A percentile compares a stretch with the other conserved stretches of the same genome.
phyloP scores from a whole-genome alignment of 345 rosid genomes.

The Aquilaria yunnanensis region DNA sequence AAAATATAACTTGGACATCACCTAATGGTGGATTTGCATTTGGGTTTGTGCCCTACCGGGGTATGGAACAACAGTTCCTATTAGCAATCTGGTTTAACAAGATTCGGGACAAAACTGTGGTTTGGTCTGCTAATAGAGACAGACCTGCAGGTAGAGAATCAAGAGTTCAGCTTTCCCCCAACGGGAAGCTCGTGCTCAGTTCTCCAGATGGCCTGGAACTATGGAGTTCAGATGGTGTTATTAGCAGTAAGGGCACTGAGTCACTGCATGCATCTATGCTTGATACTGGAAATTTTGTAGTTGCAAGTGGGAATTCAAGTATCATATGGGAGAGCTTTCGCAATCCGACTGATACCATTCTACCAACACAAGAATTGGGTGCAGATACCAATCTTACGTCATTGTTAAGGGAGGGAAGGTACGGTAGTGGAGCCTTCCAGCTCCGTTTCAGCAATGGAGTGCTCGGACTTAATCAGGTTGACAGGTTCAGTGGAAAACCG shows the following conservation, averaged over 20 bases:
- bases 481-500: conserved; percentile 4
- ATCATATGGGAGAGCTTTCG: conserved; percentile 35
- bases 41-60: conserved; percentile 5
- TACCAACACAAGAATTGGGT: conserved; percentile 28
- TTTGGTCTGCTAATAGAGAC: conserved; percentile 10
- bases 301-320: conserved; percentile 5
- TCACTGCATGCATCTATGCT: conserved; percentile 12
- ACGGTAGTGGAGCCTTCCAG: conserved; percentile 3
- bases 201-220: background rate
- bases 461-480: conserved; percentile 9
- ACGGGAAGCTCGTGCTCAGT: background rate
- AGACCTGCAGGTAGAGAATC: background rate
- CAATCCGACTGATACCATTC: conserved; percentile 32
- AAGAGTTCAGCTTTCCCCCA: conserved; percentile 2
- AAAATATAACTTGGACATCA: conserved; percentile 2
- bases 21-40: conserved; percentile 5
- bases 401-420: background rate
- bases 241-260: background rate
- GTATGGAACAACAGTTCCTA: background rate
- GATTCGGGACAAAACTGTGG: conserved; percentile 2
- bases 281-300: conserved; percentile 33
- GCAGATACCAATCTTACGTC: background rate
- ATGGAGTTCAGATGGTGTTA: conserved; percentile 1
- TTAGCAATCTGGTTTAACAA: conserved; percentile 9
- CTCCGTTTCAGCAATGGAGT: conserved; percentile 2